Evolutionary conservation across 208 protist species (phyloP).

Genomic region (Kentomonas sorsogonicus): DNA sequence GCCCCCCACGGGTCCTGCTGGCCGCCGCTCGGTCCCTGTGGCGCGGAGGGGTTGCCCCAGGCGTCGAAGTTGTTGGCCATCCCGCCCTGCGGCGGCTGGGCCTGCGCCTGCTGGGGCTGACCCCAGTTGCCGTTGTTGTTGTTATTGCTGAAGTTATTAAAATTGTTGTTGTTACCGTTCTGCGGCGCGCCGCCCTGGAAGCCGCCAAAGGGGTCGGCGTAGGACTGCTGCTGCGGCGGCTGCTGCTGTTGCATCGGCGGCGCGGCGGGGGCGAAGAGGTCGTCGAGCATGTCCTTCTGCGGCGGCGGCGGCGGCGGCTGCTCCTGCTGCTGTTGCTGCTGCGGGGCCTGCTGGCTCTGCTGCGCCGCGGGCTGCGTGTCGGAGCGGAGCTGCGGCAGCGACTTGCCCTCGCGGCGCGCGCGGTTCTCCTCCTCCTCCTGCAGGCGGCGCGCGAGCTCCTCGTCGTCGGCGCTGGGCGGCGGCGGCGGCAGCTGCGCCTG

Average conservation of each 20-base stretch:
- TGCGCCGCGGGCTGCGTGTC: conserved; percentile 10
- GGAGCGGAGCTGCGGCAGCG: conserved; percentile 30
- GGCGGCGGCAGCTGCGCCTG: conserved; percentile 14
- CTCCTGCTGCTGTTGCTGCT: conserved; percentile 3
- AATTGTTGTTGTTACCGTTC: conserved; percentile 13
- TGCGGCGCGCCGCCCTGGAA: conserved; percentile 25
- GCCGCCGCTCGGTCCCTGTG: background rate
- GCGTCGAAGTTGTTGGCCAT: conserved; percentile 1
- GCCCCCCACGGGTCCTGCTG: conserved; percentile 13
- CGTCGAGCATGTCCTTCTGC: conserved; percentile 1
- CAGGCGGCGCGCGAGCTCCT: conserved; percentile 63
- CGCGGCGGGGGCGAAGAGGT: conserved; percentile 7
- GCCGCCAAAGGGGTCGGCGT: conserved; percentile 51
- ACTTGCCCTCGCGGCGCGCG: conserved; percentile 24
- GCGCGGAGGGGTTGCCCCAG: background rate
- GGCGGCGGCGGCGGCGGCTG: conserved; percentile 4
- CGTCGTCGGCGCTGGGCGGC: conserved; percentile 35
- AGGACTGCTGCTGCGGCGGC: conserved; percentile 10
- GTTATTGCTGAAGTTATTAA: background rate
- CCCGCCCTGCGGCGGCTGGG: conserved; percentile 1
- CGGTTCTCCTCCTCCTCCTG: conserved; percentile 72
- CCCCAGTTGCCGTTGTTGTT: conserved; percentile 4
- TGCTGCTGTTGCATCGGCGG: conserved; percentile 26
- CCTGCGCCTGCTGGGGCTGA: background rate
- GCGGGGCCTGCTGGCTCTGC: conserved; percentile 6